phyloP scores from a whole-genome alignment of 169 alveolate species.

The Nephromyces sp. region DNA sequence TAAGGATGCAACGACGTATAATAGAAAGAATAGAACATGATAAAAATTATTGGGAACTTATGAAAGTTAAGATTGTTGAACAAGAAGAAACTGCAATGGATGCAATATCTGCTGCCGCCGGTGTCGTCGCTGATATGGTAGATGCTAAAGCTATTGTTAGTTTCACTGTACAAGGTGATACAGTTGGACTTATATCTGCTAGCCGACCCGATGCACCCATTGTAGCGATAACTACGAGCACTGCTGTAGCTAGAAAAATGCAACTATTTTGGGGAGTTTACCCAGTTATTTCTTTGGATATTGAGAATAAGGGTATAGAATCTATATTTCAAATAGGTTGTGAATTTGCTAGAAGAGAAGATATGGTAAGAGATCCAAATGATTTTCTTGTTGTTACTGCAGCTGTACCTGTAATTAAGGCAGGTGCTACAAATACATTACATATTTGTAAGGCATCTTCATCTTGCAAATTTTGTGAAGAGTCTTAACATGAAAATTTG shows the following conservation, averaged over 20 bases:
- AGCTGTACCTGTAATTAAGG: background rate
- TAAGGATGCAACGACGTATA: slow-evolving; percentile 62
- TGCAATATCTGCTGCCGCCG: slow-evolving; percentile 6
- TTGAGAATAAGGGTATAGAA: background rate
- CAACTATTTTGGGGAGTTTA: slow-evolving; percentile 32
- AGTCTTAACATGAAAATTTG: no score
- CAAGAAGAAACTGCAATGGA: background rate
- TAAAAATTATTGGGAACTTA: background rate
- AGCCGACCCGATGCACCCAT: slow-evolving; percentile 17
- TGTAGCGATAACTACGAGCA: slow-evolving; percentile 7
- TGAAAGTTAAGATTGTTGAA: background rate
- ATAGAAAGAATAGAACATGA: slow-evolving; percentile 65
- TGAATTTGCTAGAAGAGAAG: slow-evolving; percentile 6
- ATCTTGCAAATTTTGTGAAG: no score
- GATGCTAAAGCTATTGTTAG: slow-evolving; percentile 10
- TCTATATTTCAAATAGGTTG: slow-evolving; percentile 5
- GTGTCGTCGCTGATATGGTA: background rate
- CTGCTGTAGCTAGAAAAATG: slow-evolving; percentile 10
- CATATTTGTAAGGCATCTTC: background rate
- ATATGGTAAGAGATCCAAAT: background rate
- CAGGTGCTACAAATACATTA: slow-evolving; percentile 21
- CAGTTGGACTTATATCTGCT: background rate
- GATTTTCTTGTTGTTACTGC: slow-evolving; percentile 8
- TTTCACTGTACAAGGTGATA: background rate
- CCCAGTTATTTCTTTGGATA: slow-evolving; percentile 2